Evolutionary conservation across 352 stramenopile species (phyloP).

Genomic region (Thraustochytrium striatum): DNA sequence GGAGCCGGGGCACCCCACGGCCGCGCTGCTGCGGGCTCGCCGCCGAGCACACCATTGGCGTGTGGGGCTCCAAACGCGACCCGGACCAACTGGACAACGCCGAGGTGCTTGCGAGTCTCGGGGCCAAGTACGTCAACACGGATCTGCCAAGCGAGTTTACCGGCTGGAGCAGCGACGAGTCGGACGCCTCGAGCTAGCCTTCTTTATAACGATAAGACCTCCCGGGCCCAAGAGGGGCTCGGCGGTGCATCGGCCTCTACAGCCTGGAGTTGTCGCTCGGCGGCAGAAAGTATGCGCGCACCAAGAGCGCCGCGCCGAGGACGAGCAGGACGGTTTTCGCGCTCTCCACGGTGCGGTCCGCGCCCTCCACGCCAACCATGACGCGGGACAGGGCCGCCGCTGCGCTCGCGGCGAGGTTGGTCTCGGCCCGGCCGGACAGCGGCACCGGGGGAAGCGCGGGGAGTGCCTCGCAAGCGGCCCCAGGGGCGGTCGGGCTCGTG

Average conservation of each 20-base stretch:
- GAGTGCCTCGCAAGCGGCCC: background rate
- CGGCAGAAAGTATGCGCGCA: too few species aligned
- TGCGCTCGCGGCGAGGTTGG: background rate
- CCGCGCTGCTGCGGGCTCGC: conserved; percentile 51
- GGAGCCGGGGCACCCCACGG: conserved; percentile 49
- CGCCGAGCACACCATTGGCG: conserved; percentile 56
- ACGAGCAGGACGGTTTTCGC: too few species aligned
- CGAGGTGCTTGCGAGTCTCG: conserved; percentile 51
- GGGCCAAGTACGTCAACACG: conserved; percentile 26
- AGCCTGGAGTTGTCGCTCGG: too few species aligned
- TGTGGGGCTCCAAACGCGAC: conserved; percentile 58
- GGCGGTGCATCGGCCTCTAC: too few species aligned
- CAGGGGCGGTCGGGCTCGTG: background rate
- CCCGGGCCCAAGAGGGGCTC: too few species aligned
- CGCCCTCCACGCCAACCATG: background rate
- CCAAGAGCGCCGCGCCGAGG: too few species aligned
- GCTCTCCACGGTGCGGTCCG: too few species aligned
- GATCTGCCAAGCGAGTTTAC: conserved; percentile 2
- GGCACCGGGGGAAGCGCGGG: background rate
- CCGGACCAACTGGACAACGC: conserved; percentile 59
- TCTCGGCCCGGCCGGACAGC: background rate
- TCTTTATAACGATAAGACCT: too few species aligned
- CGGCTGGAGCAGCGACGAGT: too few species aligned
- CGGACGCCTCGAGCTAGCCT: too few species aligned
- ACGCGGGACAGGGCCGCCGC: background rate